Evolutionary conservation across 257 asterid genomes (phyloP).

Genomic region (Solanum sejunctum): DNA sequence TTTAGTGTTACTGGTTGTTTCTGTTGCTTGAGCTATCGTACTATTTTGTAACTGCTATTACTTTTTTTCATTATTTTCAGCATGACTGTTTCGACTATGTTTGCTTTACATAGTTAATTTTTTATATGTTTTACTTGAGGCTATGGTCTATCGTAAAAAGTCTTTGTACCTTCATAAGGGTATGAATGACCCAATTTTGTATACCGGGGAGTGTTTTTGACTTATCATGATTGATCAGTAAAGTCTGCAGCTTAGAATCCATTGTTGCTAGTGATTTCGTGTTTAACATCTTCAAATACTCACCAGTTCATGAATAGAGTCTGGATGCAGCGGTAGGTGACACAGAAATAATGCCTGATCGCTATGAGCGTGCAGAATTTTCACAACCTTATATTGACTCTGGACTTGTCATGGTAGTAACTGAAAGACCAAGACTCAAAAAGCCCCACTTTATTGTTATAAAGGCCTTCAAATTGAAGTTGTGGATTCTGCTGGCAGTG

Average conservation of each 20-base stretch:
- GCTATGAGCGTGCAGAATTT: slow-evolving; percentile 32
- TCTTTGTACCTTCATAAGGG: background rate
- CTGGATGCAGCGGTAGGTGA: slow-evolving; percentile 70
- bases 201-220: background rate
- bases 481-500: slow-evolving; percentile 36
- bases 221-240: background rate
- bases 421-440: slow-evolving; percentile 17
- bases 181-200: background rate
- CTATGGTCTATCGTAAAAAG: background rate
- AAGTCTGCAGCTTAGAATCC: background rate
- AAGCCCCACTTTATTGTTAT: slow-evolving; percentile 21
- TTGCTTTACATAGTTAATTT: background rate
- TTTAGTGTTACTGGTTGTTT: background rate
- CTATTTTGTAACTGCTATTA: background rate
- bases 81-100: background rate
- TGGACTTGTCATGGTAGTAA: slow-evolving; percentile 57
- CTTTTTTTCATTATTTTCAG: background rate
- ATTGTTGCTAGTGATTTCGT: background rate
- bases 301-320: slow-evolving; percentile 13
- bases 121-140: background rate
- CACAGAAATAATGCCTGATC: slow-evolving; percentile 44
- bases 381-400: slow-evolving; percentile 57
- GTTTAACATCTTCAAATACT: background rate
- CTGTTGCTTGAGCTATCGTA: background rate
- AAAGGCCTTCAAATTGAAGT: slow-evolving; percentile 30